A percentile compares a stretch with the other conserved stretches of the same genome.
Conservation (phyloP, 805 yeast genomes). For the Candida ovalis region DNA sequence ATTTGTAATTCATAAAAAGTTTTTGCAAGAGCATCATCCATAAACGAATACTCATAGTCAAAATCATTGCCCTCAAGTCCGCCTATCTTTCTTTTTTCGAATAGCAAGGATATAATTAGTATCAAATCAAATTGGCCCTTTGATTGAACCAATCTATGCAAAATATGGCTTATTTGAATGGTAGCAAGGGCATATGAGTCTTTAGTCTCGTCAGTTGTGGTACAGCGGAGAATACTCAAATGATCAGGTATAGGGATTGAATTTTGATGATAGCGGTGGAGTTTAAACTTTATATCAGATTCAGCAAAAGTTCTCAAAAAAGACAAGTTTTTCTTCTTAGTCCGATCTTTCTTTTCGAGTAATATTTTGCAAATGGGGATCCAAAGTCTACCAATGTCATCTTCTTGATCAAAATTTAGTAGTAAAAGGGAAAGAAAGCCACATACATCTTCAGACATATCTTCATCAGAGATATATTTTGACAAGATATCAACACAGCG, state of each 20-base stretch:
- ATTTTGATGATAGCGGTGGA: neutral
- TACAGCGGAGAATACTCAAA: neutral
- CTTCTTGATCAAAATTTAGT: neutral
- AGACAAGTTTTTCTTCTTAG: neutral
- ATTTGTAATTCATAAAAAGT: constrained; percentile 18
- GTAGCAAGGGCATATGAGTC: neutral
- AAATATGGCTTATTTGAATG: neutral
- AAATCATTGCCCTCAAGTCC: neutral
- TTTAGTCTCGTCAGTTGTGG: neutral
- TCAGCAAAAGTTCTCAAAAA: neutral
- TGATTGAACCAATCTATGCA: neutral
- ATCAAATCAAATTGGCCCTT: constrained; percentile 3
- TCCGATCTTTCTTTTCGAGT: constrained; percentile 1
- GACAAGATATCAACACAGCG: constrained; percentile 22
- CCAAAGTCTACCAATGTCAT: constrained; percentile 12
- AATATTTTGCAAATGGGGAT: constrained; percentile 20
- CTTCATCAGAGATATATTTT: constrained; percentile 18
- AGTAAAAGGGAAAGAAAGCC: neutral
- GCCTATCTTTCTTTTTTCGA: neutral
- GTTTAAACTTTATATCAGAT: neutral
- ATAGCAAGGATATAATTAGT: constrained; percentile 10
- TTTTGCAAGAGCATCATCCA: constrained; percentile 12
- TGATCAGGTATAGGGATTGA: neutral
- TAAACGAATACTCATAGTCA: neutral
- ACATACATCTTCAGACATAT: constrained; percentile 25